Percentiles rank a stretch among this genome's conserved stretches.
phyloP scores from a whole-genome alignment of 2,329 filamentous ascomycete species.

The Lachnellula willkommii region DNA sequence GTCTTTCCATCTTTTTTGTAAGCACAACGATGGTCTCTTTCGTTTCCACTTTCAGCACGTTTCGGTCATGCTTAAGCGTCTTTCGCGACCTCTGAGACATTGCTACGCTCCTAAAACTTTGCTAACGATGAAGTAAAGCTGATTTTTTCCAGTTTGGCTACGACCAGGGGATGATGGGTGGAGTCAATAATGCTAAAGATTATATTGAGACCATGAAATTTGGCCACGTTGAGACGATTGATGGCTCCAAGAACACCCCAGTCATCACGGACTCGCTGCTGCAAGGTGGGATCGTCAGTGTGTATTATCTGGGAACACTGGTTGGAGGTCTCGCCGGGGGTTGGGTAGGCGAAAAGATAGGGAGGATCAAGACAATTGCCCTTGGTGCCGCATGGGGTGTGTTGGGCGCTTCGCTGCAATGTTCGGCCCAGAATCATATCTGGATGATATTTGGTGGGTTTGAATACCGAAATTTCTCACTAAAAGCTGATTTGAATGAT shows the following conservation, averaged over 20 bases:
- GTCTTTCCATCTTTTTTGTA: conserved; percentile 47
- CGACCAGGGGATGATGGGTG: conserved; percentile 46
- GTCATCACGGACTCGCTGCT: conserved; percentile 55
- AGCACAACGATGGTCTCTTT: too few relatives aligned
- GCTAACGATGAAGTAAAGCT: too few relatives aligned
- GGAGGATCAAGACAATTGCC: conserved; percentile 59
- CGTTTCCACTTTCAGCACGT: too few relatives aligned
- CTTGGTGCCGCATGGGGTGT: conserved; percentile 53
- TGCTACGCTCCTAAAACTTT: too few relatives aligned
- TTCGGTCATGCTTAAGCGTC: too few relatives aligned
- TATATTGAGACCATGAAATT: conserved; percentile 63
- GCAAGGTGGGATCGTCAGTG: conserved; percentile 57
- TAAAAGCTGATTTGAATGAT: not conserved
- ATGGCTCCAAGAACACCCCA: conserved; percentile 40
- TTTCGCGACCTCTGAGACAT: too few relatives aligned
- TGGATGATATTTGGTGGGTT: conserved; percentile 64
- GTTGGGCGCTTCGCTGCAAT: conserved; percentile 58
- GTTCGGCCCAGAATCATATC: conserved; percentile 56
- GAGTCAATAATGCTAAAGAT: conserved; percentile 60
- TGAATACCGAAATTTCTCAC: not conserved
- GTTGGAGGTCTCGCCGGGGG: conserved; percentile 60
- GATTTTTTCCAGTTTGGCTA: conserved; percentile 32
- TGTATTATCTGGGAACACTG: conserved; percentile 56
- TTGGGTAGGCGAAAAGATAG: conserved; percentile 57
- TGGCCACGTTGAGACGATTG: conserved; percentile 46